phyloP scores from a whole-genome alignment of 1,284 basidiomycete species.

The Sutorius eximius region DNA sequence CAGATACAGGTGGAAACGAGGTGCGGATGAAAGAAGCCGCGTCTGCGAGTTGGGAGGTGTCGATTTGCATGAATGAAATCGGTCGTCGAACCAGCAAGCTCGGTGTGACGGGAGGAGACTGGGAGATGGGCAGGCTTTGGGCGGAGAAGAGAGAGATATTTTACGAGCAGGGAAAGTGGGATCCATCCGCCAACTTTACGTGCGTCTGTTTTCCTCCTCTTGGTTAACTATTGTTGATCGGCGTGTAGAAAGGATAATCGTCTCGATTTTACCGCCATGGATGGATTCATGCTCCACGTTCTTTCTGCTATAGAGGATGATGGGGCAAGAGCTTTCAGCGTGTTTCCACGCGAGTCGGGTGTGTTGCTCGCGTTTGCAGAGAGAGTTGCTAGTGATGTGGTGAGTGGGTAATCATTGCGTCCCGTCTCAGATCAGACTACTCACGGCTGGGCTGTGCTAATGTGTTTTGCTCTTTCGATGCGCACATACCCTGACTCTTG shows the following conservation, averaged over 20 bases:
- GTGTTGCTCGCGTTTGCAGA: conserved; percentile 79
- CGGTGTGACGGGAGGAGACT: conserved; percentile 48
- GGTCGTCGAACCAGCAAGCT: conserved; percentile 39
- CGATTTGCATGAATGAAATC: conserved; percentile 33
- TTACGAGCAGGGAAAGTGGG: conserved; percentile 80
- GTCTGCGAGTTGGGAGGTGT: conserved; percentile 83
- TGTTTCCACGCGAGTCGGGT: conserved; percentile 80
- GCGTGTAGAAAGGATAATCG: conserved; percentile 21
- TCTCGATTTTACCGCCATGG: conserved; percentile 84
- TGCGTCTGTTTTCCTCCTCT: conserved; percentile 6
- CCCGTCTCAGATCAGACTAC: neutral
- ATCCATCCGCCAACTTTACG: conserved; percentile 44
- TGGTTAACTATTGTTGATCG: neutral
- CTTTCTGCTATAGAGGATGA: conserved; percentile 69
- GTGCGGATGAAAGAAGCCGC: conserved; percentile 76
- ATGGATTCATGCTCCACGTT: conserved; percentile 79
- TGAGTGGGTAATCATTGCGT: conserved; percentile 38
- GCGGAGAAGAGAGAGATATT: conserved; percentile 94
- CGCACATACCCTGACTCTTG: neutral
- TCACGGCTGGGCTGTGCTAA: neutral
- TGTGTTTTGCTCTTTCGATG: neutral
- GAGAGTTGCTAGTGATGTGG: conserved; percentile 74
- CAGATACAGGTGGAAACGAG: conserved; percentile 67
- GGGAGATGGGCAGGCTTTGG: conserved; percentile 93
- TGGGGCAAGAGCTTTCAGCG: conserved; percentile 75